A percentile compares a stretch with the other conserved stretches of the same genome.
Evolutionary conservation across 495 filamentous ascomycete genomes (phyloP).

Genomic region (Neurospora sp.): DNA sequence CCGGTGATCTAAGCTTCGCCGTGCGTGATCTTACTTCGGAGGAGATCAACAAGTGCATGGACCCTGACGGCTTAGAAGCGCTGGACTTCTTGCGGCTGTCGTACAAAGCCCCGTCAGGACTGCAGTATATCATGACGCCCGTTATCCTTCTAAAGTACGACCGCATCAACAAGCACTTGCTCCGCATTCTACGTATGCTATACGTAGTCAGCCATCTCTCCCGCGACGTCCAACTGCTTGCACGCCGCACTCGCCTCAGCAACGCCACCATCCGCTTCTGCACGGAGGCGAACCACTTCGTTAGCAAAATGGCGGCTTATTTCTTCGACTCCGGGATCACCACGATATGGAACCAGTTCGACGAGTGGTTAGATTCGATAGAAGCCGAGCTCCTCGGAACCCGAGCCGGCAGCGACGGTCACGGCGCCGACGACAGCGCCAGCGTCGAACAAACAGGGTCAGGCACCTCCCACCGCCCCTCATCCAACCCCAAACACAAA

Average conservation of each 20-base stretch:
- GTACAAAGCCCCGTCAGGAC: slow-evolving; percentile 65
- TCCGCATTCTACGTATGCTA: slow-evolving; percentile 70
- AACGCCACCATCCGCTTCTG: slow-evolving; percentile 51
- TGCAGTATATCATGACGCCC: slow-evolving; percentile 63
- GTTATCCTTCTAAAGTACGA: slow-evolving; percentile 68
- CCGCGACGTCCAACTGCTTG: slow-evolving; percentile 31
- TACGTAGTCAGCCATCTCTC: slow-evolving; percentile 62
- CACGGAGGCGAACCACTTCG: slow-evolving; percentile 69
- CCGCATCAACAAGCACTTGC: slow-evolving; percentile 63
- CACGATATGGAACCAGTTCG: slow-evolving; percentile 59
- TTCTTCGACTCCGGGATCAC: slow-evolving; percentile 69
- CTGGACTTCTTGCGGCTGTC: slow-evolving; percentile 83
- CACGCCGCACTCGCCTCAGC: slow-evolving; percentile 11
- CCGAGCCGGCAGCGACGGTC: slow-evolving; percentile 4
- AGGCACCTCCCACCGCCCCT: slow-evolving; percentile 46
- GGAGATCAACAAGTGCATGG: slow-evolving; percentile 68
- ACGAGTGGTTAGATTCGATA: slow-evolving; percentile 50
- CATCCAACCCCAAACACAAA: slow-evolving; percentile 38
- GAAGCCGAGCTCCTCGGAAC: slow-evolving; percentile 41
- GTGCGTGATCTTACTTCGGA: slow-evolving; percentile 68
- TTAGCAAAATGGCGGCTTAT: slow-evolving; percentile 56
- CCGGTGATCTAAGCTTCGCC: slow-evolving; percentile 75
- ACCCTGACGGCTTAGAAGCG: slow-evolving; percentile 71
- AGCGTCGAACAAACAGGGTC: slow-evolving; percentile 42
- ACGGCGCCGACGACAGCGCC: slow-evolving; percentile 23